Evolutionary conservation across 2,329 filamentous ascomycete genomes (phyloP), one percentile per base, ranked within the genome.

Genomic region (Tolypocladium guangdongense): DNA sequence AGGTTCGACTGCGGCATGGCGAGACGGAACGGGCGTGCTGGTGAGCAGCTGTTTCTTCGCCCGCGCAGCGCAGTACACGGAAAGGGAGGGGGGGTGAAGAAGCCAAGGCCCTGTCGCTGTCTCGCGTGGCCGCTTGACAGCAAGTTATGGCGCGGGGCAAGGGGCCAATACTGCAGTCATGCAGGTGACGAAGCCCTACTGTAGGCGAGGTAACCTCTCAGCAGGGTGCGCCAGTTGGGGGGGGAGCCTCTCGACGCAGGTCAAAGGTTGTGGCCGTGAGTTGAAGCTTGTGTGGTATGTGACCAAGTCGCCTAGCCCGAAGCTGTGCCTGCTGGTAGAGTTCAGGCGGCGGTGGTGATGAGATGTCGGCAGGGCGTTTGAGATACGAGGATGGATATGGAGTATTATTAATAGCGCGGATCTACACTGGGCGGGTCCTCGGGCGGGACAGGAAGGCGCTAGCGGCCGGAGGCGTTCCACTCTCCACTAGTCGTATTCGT

Each of bases 1-100:
- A 67, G 63, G 47, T 64, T 68, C 55, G 67, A 62, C 50, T 64
- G 64, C 33, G 65, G 65, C 66, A 66, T 67, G 54, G 52, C 55
- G 55, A 43, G 46, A 22, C n/a, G 36, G 11, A n/a, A n/a, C 18
- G 10, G 27, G 43, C 43, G 18, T 47, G 43, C 43, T 20, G 27
- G 11, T 14, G 43, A 33, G 43, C 27, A 46, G 43, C 43, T 32
- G 12, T 8, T 30, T 18, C 43, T 27, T 46, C 43, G 10, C 8
- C 20, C 16, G 7, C 43, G 27, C 27, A 30, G 24, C 20, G 39
- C 18, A n/a, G 37, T n/a, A 20, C 37, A 12, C 38, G 10, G 20
- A 32, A 27, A 18, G 27, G 14, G n/a, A 37, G 18, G 27, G 14
- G n/a, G n/a, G 18, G 27, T n/a, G 43, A 46, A 7, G 27, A 18